Evolutionary conservation across 257 asterid species (phyloP), one percentile per base, ranked within the genome.

Genomic region (Ophiorrhiza pumila): DNA sequence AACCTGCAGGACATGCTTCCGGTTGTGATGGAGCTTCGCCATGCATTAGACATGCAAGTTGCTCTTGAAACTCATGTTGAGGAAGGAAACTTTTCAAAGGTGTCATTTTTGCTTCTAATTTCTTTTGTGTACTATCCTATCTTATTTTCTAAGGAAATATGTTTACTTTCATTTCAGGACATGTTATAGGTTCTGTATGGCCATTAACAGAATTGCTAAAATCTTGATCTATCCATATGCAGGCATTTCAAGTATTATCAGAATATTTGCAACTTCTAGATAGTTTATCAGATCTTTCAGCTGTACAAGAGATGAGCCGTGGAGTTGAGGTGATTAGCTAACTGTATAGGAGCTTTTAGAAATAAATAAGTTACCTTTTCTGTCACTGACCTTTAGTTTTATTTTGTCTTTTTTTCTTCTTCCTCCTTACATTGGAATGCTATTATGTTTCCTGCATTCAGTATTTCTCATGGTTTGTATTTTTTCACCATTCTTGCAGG

Each of bases 231-330:
- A 32, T 67, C 42, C 68, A 75, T 78, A 88, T 76, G 81, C 95
- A 95, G 99, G 98, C 96, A 72, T 95, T 95, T 83, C 98, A 92
- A 83, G 87, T 87, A 65, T 86, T 95, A 69, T 86, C 98, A 2
- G 98, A 95, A 83, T 92, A 95, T 85, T 83, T 95, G 89, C 99
- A 92, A 84, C 83, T 95, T 78, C 80, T 95, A 71, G 97, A 89
- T 82, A 86, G 91, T 77, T 82, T 95, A 69, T 89, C 99, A 41
- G 90, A 82, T 74, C 94, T 95, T 76, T 87, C 92, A 56, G 91
- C 90, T 14, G 92, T 89, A 76, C 96, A 92, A 85, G 97, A 95
- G 83, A 86, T 95, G 99, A 87, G 90, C 85, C 92, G 77, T 76
- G 95, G 90, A 73, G 94, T 90, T 81, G 99, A 95, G 98, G 99